Percentiles rank a stretch among this genome's conserved stretches.
These are phyloP conservation scores for Roridomyces roridus DNA, from an alignment of 768 basidiomycete species.

Conservation along the genomic window DNA sequence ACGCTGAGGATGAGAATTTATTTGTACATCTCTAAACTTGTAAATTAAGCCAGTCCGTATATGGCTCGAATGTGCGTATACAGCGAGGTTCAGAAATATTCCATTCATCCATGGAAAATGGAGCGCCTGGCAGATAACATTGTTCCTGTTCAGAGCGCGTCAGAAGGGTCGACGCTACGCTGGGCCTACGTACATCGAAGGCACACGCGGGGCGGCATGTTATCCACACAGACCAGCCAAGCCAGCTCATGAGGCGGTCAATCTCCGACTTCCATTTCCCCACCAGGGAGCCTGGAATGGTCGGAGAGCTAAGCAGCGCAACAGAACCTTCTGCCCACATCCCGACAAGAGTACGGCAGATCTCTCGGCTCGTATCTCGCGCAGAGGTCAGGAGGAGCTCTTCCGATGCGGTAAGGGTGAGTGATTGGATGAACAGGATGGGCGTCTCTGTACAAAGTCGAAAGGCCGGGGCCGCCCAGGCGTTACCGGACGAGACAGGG, in stretches of 20 bases:
- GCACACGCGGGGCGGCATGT: constrained; percentile 53
- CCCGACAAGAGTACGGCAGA: constrained; percentile 49
- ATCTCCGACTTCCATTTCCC: constrained; percentile 42
- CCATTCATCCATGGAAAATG: constrained; percentile 18
- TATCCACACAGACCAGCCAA: constrained; percentile 60
- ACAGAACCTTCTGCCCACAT: constrained; percentile 54
- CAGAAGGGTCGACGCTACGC: constrained; percentile 3
- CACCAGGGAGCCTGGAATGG: constrained; percentile 17
- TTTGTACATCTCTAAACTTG: too few relatives aligned
- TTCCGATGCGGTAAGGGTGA: constrained; percentile 36
- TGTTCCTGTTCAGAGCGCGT: constrained; percentile 3
- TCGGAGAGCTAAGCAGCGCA: not conserved
- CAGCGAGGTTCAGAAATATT: constrained; percentile 7
- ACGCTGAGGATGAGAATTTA: too few relatives aligned
- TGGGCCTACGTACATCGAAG: constrained; percentile 43
- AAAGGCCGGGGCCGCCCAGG: constrained; percentile 43
- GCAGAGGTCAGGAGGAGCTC: constrained; percentile 35
- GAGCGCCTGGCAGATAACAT: constrained; percentile 16
- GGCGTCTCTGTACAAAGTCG: constrained; percentile 38
- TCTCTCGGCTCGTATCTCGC: constrained; percentile 46
- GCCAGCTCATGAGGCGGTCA: constrained; percentile 49
- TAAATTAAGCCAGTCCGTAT: not conserved
- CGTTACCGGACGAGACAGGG: constrained; percentile 14
- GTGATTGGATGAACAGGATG: constrained; percentile 28
- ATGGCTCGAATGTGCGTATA: constrained; percentile 17